Conservation (phyloP, 139 green algal genomes). For the Ostreobium quekettii region DNA sequence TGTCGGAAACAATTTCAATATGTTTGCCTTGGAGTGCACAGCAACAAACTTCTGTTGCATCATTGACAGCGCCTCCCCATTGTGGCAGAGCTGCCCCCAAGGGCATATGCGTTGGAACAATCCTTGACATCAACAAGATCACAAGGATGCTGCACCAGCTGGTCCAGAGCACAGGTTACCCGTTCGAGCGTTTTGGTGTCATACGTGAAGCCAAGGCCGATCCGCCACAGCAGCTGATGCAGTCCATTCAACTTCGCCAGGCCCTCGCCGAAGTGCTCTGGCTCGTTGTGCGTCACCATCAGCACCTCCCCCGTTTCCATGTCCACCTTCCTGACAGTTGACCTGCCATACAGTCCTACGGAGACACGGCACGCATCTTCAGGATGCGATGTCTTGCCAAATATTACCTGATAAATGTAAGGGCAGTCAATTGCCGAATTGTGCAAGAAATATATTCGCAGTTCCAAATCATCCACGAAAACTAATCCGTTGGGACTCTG, state of each 20-base stretch:
- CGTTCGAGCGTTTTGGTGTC: slow-evolving; percentile 22
- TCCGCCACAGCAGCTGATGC: slow-evolving; percentile 68
- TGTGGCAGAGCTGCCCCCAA: no score
- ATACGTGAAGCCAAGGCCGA: slow-evolving; percentile 30
- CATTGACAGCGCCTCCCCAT: no score
- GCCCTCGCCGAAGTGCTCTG: slow-evolving; percentile 71
- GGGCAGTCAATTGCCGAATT: no score
- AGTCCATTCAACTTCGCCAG: slow-evolving; percentile 48
- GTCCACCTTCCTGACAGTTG: slow-evolving; percentile 55
- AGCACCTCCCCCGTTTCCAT: slow-evolving; percentile 50
- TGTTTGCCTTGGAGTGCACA: no score
- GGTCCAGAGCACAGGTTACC: slow-evolving; percentile 15
- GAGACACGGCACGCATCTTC: no score
- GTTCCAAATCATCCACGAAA: no score
- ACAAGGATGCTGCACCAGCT: slow-evolving; percentile 4
- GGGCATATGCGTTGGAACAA: slow-evolving; percentile 8
- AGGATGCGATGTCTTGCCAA: no score
- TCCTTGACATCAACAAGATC: background rate
- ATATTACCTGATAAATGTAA: no score
- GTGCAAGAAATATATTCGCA: no score
- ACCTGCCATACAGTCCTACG: slow-evolving; percentile 64
- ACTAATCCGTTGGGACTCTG: no score
- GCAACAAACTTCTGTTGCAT: no score
- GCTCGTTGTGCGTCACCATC: slow-evolving; percentile 17
- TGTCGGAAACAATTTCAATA: background rate